Conservation (phyloP, 495 filamentous ascomycete species). For the Xylaria venustula region DNA sequence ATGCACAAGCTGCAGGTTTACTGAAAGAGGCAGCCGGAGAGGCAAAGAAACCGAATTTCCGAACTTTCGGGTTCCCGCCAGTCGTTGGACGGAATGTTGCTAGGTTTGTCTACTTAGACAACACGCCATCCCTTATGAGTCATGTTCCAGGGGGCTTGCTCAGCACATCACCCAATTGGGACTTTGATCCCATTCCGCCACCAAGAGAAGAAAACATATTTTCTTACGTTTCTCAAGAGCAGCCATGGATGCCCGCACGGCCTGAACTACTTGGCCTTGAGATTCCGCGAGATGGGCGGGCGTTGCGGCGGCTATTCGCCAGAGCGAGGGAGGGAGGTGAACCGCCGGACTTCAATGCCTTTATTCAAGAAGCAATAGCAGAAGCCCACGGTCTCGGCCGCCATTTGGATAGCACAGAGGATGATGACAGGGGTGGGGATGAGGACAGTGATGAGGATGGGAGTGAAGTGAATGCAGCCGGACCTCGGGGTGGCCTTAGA, state of each 20-base stretch:
- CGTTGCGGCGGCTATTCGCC: constrained; percentile 9
- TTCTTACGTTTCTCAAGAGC: constrained; percentile 36
- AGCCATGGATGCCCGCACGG: constrained; percentile 23
- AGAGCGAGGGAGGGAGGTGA: constrained; percentile 12
- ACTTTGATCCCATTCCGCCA: constrained; percentile 72
- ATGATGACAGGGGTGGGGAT: background rate
- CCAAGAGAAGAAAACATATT: constrained; percentile 42
- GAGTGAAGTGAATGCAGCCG: background rate
- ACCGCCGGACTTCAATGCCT: constrained; percentile 8
- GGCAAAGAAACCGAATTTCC: constrained; percentile 39
- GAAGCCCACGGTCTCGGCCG: background rate
- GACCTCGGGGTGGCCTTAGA: background rate
- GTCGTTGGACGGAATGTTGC: constrained; percentile 56
- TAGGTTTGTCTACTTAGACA: constrained; percentile 75
- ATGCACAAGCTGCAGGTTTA: constrained; percentile 65
- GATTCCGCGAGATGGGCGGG: constrained; percentile 2
- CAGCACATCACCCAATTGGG: constrained; percentile 49
- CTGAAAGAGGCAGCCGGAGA: constrained; percentile 68
- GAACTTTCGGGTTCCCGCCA: constrained; percentile 44
- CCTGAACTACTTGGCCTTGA: background rate
- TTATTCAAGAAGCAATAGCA: constrained; percentile 8
- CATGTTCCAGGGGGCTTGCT: constrained; percentile 56
- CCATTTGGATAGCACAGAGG: background rate
- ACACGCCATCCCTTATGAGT: constrained; percentile 63
- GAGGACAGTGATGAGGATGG: no score